Evolutionary conservation across 2,329 filamentous ascomycete genomes (phyloP).

Genomic region (Aspergillus chevalieri): DNA sequence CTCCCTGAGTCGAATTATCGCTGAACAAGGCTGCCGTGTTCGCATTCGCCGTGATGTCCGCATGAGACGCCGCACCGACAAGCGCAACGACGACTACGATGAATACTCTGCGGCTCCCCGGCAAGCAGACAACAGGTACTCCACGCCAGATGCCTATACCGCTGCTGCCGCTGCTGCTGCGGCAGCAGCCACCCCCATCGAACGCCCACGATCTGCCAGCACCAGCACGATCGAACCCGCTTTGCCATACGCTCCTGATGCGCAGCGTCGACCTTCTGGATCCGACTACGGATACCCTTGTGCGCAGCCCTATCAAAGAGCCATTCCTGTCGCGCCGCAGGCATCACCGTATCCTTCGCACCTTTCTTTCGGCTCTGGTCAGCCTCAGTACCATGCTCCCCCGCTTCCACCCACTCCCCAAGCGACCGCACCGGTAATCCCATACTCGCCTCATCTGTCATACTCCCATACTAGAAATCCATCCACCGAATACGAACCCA

Average conservation of each 20-base stretch:
- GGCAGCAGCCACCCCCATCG: slow-evolving; percentile 32
- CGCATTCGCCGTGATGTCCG: slow-evolving; percentile 90
- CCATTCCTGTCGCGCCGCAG: slow-evolving; percentile 31
- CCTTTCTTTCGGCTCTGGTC: slow-evolving; percentile 36
- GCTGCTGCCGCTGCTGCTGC: not conserved
- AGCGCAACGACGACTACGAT: slow-evolving; percentile 62
- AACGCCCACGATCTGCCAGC: slow-evolving; percentile 56
- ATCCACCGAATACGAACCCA: slow-evolving; percentile 30
- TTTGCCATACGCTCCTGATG: slow-evolving; percentile 37
- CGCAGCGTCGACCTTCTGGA: slow-evolving; percentile 45
- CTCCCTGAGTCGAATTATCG: slow-evolving; percentile 77
- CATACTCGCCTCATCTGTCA: slow-evolving; percentile 30
- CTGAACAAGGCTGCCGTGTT: slow-evolving; percentile 93
- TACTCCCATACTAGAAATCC: slow-evolving; percentile 28
- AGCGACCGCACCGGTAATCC: slow-evolving; percentile 22
- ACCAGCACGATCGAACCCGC: slow-evolving; percentile 50
- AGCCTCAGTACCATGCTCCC: slow-evolving; percentile 38
- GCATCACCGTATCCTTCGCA: slow-evolving; percentile 32
- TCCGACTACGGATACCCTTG: slow-evolving; percentile 37
- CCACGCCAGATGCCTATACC: slow-evolving; percentile 46
- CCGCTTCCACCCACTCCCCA: slow-evolving; percentile 41
- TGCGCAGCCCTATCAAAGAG: slow-evolving; percentile 29
- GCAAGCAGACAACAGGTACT: slow-evolving; percentile 41
- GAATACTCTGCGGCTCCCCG: slow-evolving; percentile 30
- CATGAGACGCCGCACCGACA: slow-evolving; percentile 77